phyloP scores from a whole-genome alignment of 331 rosid species.

The Acacia concinna region DNA sequence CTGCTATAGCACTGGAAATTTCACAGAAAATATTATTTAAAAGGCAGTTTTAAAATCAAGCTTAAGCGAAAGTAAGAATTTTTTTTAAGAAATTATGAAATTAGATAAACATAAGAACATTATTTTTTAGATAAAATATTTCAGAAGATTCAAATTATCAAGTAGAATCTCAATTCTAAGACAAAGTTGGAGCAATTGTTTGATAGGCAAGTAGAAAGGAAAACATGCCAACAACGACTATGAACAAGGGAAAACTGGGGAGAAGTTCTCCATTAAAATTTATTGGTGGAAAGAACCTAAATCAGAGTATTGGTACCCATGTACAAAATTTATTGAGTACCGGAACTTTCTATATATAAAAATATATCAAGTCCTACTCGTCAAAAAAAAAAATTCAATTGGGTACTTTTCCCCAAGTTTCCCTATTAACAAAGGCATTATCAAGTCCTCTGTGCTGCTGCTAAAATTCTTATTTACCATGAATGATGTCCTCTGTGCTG shows the following conservation, averaged over 20 bases:
- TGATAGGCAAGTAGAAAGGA: constrained; percentile 1
- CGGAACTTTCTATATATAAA: too few species aligned
- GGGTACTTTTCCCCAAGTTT: too few species aligned
- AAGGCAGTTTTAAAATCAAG: neutral
- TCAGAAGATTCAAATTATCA: neutral
- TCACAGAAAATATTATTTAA: neutral
- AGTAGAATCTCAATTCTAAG: neutral
- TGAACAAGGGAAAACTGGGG: neutral
- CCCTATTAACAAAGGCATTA: too few species aligned
- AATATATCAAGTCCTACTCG: too few species aligned
- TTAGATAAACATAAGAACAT: neutral
- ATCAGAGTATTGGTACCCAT: too few species aligned
- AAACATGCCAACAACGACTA: neutral
- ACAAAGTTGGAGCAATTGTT: neutral
- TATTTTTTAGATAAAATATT: constrained; percentile 24
- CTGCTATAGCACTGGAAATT: neutral
- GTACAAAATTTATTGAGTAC: too few species aligned
- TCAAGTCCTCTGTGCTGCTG: constrained; percentile 40
- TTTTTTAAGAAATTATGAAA: neutral
- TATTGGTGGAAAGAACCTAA: too few species aligned
- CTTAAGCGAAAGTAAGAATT: neutral
- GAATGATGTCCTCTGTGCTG: constrained; percentile 51
- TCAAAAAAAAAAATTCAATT: too few species aligned
- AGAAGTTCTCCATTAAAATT: too few species aligned
- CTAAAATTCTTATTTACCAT: constrained; percentile 40